Evolutionary conservation across 2,329 filamentous ascomycete genomes (phyloP).

Genomic region (Pseudocercospora vitis): DNA sequence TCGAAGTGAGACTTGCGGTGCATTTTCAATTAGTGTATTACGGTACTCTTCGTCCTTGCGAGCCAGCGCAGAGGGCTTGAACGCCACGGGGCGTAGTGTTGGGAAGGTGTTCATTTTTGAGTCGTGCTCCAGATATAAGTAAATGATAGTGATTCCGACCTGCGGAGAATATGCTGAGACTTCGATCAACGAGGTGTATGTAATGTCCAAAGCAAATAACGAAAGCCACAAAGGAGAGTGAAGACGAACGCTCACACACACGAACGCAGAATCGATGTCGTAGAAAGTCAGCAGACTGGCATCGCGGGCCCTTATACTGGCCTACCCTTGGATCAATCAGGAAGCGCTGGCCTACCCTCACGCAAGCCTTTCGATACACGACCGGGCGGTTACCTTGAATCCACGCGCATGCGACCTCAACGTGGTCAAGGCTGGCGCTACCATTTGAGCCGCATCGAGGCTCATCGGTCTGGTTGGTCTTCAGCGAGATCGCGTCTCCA

Average conservation of each 20-base stretch:
- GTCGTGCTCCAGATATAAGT: not conserved
- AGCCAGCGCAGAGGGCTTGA: conserved; percentile 59
- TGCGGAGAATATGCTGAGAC: conserved; percentile 44
- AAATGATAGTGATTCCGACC: conserved; percentile 41
- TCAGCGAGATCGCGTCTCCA: conserved; percentile 19
- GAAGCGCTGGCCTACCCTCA: conserved; percentile 27
- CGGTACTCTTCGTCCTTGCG: conserved; percentile 52
- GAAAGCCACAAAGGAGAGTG: conserved; percentile 31
- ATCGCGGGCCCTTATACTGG: conserved; percentile 33
- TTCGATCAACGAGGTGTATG: conserved; percentile 49
- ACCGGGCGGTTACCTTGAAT: conserved; percentile 33
- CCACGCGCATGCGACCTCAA: conserved; percentile 24
- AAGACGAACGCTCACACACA: conserved; percentile 25
- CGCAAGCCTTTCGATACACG: conserved; percentile 19
- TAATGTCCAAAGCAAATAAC: conserved; percentile 22
- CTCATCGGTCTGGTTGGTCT: conserved; percentile 24
- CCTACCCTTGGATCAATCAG: conserved; percentile 14
- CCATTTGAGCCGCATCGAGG: conserved; percentile 29
- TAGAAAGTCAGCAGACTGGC: conserved; percentile 25
- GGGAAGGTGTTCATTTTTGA: conserved; percentile 43
- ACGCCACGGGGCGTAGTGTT: conserved; percentile 51
- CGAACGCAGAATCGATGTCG: conserved; percentile 22
- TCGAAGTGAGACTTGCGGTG: conserved; percentile 39
- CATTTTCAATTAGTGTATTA: conserved; percentile 66
- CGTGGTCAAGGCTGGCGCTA: conserved; percentile 37